Evolutionary conservation across 2,329 filamentous ascomycete species (phyloP).

Genomic region (Botrytis deweyae): DNA sequence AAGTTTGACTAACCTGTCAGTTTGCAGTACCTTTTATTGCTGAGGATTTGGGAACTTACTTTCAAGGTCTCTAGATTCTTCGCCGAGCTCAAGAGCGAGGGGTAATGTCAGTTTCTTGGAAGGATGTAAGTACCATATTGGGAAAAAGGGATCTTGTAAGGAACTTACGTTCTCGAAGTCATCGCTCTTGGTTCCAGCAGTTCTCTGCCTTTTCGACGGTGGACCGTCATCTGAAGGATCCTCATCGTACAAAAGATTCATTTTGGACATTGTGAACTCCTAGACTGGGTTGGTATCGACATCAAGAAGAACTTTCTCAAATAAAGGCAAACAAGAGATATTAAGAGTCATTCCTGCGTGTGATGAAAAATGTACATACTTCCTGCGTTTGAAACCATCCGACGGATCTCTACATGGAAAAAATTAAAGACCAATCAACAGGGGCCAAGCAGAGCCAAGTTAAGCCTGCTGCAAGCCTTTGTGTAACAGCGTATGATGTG

Average conservation of each 20-base stretch:
- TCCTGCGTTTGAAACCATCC: neutral
- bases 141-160: too few relatives aligned
- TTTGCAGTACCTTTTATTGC: too few relatives aligned
- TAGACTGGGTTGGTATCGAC: too few relatives aligned
- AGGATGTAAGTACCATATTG: neutral
- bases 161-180: neutral
- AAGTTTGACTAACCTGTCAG: neutral
- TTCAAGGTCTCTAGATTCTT: slow-evolving; percentile 1
- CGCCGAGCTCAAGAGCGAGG: neutral
- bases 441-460: neutral
- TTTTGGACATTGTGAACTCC: neutral
- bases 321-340: neutral
- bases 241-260: neutral
- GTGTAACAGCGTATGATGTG: neutral
- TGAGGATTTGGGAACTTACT: neutral
- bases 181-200: neutral
- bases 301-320: neutral
- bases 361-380: too few relatives aligned
- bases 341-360: too few relatives aligned
- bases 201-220: neutral
- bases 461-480: neutral
- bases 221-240: neutral
- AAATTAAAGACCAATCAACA: neutral
- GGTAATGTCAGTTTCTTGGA: neutral
- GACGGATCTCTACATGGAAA: neutral